Conservation (phyloP, 805 yeast species). For the Kazachstania kunashirensis region DNA sequence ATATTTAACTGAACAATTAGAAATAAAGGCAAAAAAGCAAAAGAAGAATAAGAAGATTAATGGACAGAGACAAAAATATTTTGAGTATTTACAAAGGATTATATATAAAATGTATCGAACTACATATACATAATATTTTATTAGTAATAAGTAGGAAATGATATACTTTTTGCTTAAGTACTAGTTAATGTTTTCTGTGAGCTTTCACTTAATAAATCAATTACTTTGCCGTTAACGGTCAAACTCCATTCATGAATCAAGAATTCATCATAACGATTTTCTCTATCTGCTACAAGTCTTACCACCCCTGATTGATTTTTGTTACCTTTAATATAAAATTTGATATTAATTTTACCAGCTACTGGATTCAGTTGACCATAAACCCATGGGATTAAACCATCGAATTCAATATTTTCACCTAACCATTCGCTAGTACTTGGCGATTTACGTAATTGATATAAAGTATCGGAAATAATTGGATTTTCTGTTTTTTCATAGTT, state of each 20-base stretch:
- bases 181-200: not conserved
- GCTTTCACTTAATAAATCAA: conserved; percentile 44
- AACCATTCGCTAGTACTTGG: conserved; percentile 48
- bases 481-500: conserved; percentile 89
- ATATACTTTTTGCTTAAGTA: too few species aligned
- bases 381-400: conserved; percentile 74
- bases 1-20: too few species aligned
- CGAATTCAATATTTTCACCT: conserved; percentile 70
- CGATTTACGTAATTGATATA: conserved; percentile 77
- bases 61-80: too few species aligned
- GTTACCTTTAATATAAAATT: conserved; percentile 61
- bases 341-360: conserved; percentile 67
- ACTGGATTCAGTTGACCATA: conserved; percentile 77
- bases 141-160: too few species aligned
- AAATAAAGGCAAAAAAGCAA: not conserved
- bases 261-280: conserved; percentile 47
- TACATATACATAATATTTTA: too few species aligned
- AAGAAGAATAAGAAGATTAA: not conserved
- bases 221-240: conserved; percentile 36
- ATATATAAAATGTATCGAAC: too few species aligned
- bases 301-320: conserved; percentile 44
- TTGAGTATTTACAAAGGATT: too few species aligned
- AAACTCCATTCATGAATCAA: conserved; percentile 55
- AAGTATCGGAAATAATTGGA: conserved; percentile 77
- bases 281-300: conserved; percentile 61